A percentile compares a stretch with the other conserved stretches of the same genome.
These are phyloP conservation scores for Chytridiales sp. DNA, from an alignment of 371 early-diverging fungal species.

Conservation along the genomic window DNA sequence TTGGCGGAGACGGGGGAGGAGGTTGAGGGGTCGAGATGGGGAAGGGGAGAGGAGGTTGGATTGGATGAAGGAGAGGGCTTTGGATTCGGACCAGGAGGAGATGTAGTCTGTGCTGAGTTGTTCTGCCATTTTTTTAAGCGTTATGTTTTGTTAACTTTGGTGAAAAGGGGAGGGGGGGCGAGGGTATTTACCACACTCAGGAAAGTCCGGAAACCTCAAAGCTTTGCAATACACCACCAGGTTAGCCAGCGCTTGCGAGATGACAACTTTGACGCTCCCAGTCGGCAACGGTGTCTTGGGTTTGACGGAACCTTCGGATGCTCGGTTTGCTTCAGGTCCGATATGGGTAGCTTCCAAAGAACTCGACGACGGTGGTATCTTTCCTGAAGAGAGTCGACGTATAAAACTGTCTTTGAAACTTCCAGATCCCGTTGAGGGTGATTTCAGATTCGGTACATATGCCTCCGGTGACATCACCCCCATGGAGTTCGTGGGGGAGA, in stretches of 20 bases:
- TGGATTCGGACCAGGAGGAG: conserved; percentile 67
- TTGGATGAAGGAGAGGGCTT: conserved; percentile 25
- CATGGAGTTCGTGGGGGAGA: too few species aligned
- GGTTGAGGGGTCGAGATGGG: background rate
- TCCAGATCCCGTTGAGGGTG: too few species aligned
- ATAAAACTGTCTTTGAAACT: too few species aligned
- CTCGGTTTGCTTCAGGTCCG: background rate
- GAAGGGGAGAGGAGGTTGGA: conserved; percentile 2
- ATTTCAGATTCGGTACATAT: too few species aligned
- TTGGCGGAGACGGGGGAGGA: background rate
- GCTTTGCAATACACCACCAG: conserved; percentile 71
- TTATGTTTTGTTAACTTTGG: background rate
- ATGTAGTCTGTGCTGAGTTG: conserved; percentile 52
- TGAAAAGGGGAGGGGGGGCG: background rate
- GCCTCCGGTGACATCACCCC: too few species aligned
- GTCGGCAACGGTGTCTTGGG: conserved; percentile 11
- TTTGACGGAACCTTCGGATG: background rate
- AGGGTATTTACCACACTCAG: conserved; percentile 10
- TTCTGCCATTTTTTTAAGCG: conserved; percentile 29
- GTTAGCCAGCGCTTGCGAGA: conserved; percentile 61
- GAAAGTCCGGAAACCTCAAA: conserved; percentile 57
- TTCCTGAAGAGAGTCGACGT: background rate
- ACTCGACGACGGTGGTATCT: background rate
- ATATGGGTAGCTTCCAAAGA: background rate
- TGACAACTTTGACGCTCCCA: conserved; percentile 42